Conservation (phyloP, 106 monocot genomes). For the Amphibolis antarctica region DNA sequence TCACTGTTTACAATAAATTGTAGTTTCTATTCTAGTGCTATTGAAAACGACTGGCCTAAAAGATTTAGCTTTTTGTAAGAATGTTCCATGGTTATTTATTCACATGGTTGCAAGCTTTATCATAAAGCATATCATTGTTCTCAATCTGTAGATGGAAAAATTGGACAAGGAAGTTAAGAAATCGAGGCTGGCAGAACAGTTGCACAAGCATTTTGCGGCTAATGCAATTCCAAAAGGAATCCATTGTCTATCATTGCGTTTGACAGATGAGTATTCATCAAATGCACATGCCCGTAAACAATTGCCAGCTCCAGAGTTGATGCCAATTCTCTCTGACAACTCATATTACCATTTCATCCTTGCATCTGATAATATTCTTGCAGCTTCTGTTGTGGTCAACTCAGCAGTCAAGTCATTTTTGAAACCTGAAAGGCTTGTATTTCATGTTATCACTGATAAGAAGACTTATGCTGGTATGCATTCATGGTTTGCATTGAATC, state of each 20-base stretch:
- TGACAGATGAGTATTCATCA: slow-evolving; percentile 91
- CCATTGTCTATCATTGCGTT: slow-evolving; percentile 65
- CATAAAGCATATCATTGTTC: slow-evolving; percentile 14
- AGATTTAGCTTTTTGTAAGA: neutral
- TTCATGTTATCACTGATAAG: slow-evolving; percentile 87
- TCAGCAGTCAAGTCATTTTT: slow-evolving; percentile 52
- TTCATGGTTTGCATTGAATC: slow-evolving; percentile 90
- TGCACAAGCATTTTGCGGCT: slow-evolving; percentile 86
- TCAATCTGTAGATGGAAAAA: slow-evolving; percentile 36
- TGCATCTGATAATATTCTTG: slow-evolving; percentile 78
- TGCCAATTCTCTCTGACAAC: slow-evolving; percentile 62
- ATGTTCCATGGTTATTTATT: neutral
- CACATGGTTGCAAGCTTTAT: slow-evolving; percentile 19
- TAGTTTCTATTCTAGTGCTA: too few species aligned
- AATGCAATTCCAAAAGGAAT: slow-evolving; percentile 83
- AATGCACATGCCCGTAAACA: slow-evolving; percentile 89
- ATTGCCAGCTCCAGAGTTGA: slow-evolving; percentile 69
- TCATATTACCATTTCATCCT: slow-evolving; percentile 59
- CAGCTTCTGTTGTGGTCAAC: slow-evolving; percentile 79
- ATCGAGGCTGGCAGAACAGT: slow-evolving; percentile 67
- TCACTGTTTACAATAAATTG: too few species aligned
- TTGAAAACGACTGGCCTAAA: too few species aligned
- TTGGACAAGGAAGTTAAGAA: slow-evolving; percentile 51
- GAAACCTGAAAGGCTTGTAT: slow-evolving; percentile 59
- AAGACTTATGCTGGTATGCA: slow-evolving; percentile 93